Base-by-base conservation (phyloP, 352 stramenopile genomes). In the Phytophthora pluvialis region DNA sequence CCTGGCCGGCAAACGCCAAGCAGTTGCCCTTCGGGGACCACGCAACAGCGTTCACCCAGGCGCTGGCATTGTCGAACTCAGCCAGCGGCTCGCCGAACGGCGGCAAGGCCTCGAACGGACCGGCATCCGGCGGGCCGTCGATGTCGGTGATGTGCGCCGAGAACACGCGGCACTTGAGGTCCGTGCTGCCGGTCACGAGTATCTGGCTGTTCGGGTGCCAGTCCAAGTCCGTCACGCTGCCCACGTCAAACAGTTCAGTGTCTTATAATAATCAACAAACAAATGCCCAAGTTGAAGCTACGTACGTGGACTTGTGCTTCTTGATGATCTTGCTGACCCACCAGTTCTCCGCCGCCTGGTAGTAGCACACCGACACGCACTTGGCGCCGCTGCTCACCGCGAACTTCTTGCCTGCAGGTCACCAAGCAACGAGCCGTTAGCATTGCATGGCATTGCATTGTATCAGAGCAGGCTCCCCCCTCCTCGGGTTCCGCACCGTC, bases 261-360 rank as follows among this genome's bases (percentile, higher is more conserved):
- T 51, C 42, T 21, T 15, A 12, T 12, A 32, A 32, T 21, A 28
- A 16, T 40, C 1, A 21, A 21, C 21, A 21, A 21, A 2, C 2
- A 21, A 21, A 1, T 21, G 21, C 2, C 12, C 40, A 62, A 56
- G 39, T 61, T 64, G 44, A 71, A 59, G 25, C 40, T 57, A 97
- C 76, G 56, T 93, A 95, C 87, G 94, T 98, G 35, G 89, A 97
- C 81, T 98, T 98, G 83, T 98, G 92, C 67, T 97, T 97, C 75
- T 98, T 98, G 77, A 98, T 97, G 70, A 98, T 97, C 81, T 98
- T 98, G 63, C 81, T 93, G 53, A 98, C 86, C 93, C 95, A 98
- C 94, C 94, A 98, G 75, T 98, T 95, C 66, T 97, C 92, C 6
- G 78, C 67, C 32, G 78, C 78, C 71, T 98, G 90, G 65, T 98